phyloP scores from a whole-genome alignment of 192 early-diverging fungal genomes.

The Dispira simplex region DNA sequence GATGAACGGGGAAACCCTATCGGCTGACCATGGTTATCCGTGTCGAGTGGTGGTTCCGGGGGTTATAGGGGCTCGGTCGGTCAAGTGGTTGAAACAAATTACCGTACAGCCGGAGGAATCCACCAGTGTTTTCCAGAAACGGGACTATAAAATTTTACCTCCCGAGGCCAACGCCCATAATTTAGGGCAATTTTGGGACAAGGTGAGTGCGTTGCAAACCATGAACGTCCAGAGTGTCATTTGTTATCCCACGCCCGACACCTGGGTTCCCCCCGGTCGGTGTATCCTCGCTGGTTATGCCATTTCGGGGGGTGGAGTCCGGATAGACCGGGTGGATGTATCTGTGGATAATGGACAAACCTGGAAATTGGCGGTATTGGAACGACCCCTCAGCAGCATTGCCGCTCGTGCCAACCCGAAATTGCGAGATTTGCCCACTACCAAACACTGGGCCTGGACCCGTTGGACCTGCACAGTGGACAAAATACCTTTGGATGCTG shows the following conservation, averaged over 20 bases:
- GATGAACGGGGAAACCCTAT: conserved; percentile 57
- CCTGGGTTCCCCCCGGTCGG: conserved; percentile 16
- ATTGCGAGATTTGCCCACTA: conserved; percentile 12
- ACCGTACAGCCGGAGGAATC: conserved; percentile 40
- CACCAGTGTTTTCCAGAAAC: conserved; percentile 52
- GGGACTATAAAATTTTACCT: conserved; percentile 77
- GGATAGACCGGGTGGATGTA: conserved; percentile 63
- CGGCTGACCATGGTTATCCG: conserved; percentile 79
- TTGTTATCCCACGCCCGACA: conserved; percentile 39
- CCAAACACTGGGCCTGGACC: conserved; percentile 69
- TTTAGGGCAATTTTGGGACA: conserved; percentile 26
- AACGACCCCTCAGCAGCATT: conserved; percentile 15
- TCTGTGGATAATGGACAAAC: conserved; percentile 67
- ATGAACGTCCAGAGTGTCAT: conserved; percentile 71
- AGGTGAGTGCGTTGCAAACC: conserved; percentile 42
- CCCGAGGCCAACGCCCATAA: conserved; percentile 37
- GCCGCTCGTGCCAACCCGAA: conserved; percentile 10
- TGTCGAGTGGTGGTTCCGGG: conserved; percentile 80
- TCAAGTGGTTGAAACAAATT: conserved; percentile 68
- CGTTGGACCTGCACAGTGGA: conserved; percentile 54
- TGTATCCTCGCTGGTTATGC: conserved; percentile 60
- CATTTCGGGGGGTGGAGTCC: conserved; percentile 55
- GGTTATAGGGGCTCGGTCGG: conserved; percentile 70
- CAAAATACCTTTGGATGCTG: conserved; percentile 20
- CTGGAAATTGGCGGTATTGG: conserved; percentile 53